Conservation (phyloP, 2,329 filamentous ascomycete genomes). For the Colletotrichum sp. region DNA sequence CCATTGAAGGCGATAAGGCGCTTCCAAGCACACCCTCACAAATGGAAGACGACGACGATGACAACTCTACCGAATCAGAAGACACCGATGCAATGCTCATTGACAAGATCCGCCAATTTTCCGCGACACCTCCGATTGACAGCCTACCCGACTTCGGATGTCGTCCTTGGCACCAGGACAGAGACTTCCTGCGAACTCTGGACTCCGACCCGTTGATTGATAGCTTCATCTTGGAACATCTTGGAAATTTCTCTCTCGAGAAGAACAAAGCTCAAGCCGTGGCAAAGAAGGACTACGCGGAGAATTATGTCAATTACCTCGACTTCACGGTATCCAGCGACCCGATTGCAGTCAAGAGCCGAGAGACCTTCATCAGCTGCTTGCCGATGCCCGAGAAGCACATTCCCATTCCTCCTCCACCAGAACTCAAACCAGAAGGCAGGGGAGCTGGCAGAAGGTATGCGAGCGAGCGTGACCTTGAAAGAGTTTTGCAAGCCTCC, state of each 20-base stretch:
- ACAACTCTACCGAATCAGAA: slow-evolving; percentile 60
- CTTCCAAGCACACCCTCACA: slow-evolving; percentile 54
- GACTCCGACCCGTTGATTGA: slow-evolving; percentile 44
- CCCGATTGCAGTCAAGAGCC: slow-evolving; percentile 57
- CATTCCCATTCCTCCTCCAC: slow-evolving; percentile 29
- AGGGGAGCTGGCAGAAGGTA: slow-evolving; percentile 61
- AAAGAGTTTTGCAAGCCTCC: slow-evolving; percentile 75
- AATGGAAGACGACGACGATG: slow-evolving; percentile 51
- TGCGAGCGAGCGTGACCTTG: slow-evolving; percentile 75
- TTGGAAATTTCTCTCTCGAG: slow-evolving; percentile 45
- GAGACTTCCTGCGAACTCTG: slow-evolving; percentile 47
- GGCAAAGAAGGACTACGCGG: slow-evolving; percentile 46
- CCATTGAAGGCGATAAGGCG: slow-evolving; percentile 27
- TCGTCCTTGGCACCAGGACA: slow-evolving; percentile 54
- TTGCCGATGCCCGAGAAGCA: slow-evolving; percentile 19
- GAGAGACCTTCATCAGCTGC: slow-evolving; percentile 51
- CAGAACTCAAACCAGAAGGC: slow-evolving; percentile 63
- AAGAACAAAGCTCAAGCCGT: slow-evolving; percentile 42
- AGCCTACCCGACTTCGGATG: slow-evolving; percentile 54
- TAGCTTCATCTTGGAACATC: slow-evolving; percentile 50
- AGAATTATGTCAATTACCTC: slow-evolving; percentile 57
- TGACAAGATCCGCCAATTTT: slow-evolving; percentile 54
- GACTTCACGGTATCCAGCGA: slow-evolving; percentile 62
- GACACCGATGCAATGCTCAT: slow-evolving; percentile 56
- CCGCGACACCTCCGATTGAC: slow-evolving; percentile 60